Conservation (phyloP, 2,329 filamentous ascomycete genomes). For the Pseudogymnoascus sp. region DNA sequence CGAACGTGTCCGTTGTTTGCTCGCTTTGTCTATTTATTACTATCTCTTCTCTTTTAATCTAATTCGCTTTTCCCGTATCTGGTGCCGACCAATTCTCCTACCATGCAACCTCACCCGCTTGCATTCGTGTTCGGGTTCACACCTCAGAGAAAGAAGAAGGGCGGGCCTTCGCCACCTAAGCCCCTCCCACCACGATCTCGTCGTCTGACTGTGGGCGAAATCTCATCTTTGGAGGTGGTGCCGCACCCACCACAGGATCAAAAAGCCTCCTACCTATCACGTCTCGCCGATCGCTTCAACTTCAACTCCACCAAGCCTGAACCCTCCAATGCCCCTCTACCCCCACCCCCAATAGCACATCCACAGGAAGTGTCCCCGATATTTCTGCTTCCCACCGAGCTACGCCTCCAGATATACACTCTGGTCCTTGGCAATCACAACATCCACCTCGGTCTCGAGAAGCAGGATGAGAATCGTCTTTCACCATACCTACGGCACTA, state of each 20-base stretch:
- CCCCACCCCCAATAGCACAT: not conserved
- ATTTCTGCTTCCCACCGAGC: not conserved
- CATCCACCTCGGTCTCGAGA: not conserved
- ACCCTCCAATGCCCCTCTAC: not conserved
- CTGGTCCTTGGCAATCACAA: not conserved
- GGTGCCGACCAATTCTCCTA: not conserved
- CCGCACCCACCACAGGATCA: not conserved
- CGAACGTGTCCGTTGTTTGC: no score
- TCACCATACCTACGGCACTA: not conserved
- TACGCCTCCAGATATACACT: constrained; percentile 1
- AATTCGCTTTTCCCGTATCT: not conserved
- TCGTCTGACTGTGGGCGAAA: not conserved
- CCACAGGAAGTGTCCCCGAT: not conserved
- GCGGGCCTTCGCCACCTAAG: not conserved
- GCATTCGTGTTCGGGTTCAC: not conserved
- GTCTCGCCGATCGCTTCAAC: not conserved
- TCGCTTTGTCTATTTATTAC: no score
- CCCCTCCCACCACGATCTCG: not conserved
- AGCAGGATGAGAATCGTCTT: not conserved
- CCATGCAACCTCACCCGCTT: not conserved
- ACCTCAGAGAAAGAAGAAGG: not conserved
- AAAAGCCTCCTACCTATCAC: not conserved
- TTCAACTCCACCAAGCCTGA: not conserved
- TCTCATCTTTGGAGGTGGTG: not conserved
- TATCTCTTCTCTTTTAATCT: no score